Evolutionary conservation across 2,329 filamentous ascomycete species (phyloP).

Genomic region (Aspergillus calidoustus): DNA sequence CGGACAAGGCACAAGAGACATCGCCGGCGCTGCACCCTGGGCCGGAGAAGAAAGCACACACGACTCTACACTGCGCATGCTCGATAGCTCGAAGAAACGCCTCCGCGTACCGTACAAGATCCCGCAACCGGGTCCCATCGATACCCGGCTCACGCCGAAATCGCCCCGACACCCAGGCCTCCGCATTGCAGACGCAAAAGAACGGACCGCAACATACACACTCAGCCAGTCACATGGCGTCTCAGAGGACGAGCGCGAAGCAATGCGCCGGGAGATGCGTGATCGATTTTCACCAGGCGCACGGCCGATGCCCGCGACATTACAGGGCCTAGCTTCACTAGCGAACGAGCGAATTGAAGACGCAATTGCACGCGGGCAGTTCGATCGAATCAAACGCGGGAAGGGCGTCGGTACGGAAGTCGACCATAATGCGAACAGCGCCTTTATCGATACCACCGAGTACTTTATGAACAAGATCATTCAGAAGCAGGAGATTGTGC

Average conservation of each 20-base stretch:
- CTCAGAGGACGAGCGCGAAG: constrained; percentile 73
- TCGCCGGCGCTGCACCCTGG: constrained; percentile 74
- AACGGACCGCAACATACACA: constrained; percentile 61
- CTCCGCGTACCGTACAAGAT: constrained; percentile 50
- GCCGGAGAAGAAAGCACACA: constrained; percentile 73
- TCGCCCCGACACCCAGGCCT: constrained; percentile 50
- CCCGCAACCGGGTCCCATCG: constrained; percentile 46
- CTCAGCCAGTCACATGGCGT: constrained; percentile 61
- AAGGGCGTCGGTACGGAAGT: constrained; percentile 70
- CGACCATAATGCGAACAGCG: constrained; percentile 81
- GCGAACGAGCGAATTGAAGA: constrained; percentile 94
- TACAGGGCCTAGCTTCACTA: constrained; percentile 78
- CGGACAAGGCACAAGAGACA: constrained; percentile 69
- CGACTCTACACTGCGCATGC: constrained; percentile 82
- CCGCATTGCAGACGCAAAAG: constrained; percentile 62
- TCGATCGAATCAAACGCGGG: constrained; percentile 80
- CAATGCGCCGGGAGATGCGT: constrained; percentile 72
- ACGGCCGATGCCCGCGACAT: constrained; percentile 72
- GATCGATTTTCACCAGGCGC: constrained; percentile 78
- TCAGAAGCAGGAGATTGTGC: constrained; percentile 90
- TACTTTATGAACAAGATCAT: constrained; percentile 99
- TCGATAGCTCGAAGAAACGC: constrained; percentile 65
- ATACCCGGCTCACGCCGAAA: constrained; percentile 52
- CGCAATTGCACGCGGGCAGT: constrained; percentile 88
- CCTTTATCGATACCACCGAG: constrained; percentile 94